A percentile compares a stretch with the other conserved stretches of the same genome.
Conservation (phyloP, 2,329 filamentous ascomycete species). For the Fusarium sp. region DNA sequence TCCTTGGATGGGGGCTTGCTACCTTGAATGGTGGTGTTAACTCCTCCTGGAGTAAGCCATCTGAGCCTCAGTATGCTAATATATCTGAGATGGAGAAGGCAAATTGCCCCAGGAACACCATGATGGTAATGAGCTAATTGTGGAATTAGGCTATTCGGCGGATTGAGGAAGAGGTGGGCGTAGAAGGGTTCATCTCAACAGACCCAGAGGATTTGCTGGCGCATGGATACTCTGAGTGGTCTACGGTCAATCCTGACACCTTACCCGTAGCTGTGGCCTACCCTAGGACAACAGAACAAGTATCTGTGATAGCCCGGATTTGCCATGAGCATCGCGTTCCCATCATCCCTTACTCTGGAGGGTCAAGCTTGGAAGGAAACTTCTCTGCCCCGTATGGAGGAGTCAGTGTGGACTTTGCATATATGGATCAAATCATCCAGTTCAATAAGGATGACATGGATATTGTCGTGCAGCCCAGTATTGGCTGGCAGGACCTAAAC, state of each 20-base stretch:
- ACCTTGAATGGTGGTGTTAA: constrained; percentile 37
- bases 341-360: constrained; percentile 88
- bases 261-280: constrained; percentile 74
- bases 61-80: constrained; percentile 53
- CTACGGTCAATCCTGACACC: constrained; percentile 67
- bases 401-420: constrained; percentile 87
- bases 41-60: constrained; percentile 29
- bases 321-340: constrained; percentile 85
- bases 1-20: constrained; percentile 56
- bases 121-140: constrained; percentile 11
- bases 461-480: constrained; percentile 88
- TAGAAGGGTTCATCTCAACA: constrained; percentile 69
- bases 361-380: constrained; percentile 88
- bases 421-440: constrained; percentile 84
- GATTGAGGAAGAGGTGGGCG: constrained; percentile 61
- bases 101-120: constrained; percentile 19
- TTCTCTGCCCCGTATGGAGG: constrained; percentile 89
- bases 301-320: constrained; percentile 70
- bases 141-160: constrained; percentile 62
- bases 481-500: constrained; percentile 93
- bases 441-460: constrained; percentile 92
- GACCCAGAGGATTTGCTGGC: constrained; percentile 70
- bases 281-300: constrained; percentile 69
- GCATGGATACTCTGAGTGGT: constrained; percentile 77
- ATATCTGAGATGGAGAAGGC: constrained; percentile 57